phyloP scores from a whole-genome alignment of 164 flowering plant genomes.

The Paratinospora sagittata region DNA sequence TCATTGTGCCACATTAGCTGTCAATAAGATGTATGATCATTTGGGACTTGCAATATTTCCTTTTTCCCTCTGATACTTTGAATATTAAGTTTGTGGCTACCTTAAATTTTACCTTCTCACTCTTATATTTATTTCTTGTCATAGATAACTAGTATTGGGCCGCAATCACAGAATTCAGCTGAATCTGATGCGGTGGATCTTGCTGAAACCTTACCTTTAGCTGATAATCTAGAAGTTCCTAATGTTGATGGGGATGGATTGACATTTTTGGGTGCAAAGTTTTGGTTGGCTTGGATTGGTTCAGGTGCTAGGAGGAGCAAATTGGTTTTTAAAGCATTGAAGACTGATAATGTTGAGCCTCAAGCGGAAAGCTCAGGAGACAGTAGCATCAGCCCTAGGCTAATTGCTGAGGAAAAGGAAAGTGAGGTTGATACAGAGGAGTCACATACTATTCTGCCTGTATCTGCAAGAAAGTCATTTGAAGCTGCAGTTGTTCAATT shows the following conservation, averaged over 20 bases:
- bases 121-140: slow-evolving; percentile 13
- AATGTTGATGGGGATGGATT: slow-evolving; percentile 43
- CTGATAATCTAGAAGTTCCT: slow-evolving; percentile 25
- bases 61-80: neutral
- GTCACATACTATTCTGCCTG: slow-evolving; percentile 32
- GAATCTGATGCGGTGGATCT: slow-evolving; percentile 24
- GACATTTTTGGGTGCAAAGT: slow-evolving; percentile 38
- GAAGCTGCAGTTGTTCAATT: slow-evolving; percentile 53
- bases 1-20: neutral
- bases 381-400: slow-evolving; percentile 27
- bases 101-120: neutral
- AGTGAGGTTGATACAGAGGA: slow-evolving; percentile 34
- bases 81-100: neutral
- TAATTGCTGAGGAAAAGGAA: slow-evolving; percentile 30
- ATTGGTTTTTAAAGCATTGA: slow-evolving; percentile 51
- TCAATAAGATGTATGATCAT: neutral
- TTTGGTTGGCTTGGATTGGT: slow-evolving; percentile 62
- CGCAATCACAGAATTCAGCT: slow-evolving; percentile 54
- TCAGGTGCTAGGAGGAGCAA: slow-evolving; percentile 56
- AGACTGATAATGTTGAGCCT: slow-evolving; percentile 48
- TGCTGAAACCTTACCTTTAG: slow-evolving; percentile 18
- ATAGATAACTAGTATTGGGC: slow-evolving; percentile 81
- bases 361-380: slow-evolving; percentile 36
- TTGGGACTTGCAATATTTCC: neutral
- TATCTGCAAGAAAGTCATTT: slow-evolving; percentile 52